A percentile compares a stretch with the other conserved stretches of the same genome.
Evolutionary conservation across 768 basidiomycete genomes (phyloP).

Genomic region (Lepiota subincarnata): DNA sequence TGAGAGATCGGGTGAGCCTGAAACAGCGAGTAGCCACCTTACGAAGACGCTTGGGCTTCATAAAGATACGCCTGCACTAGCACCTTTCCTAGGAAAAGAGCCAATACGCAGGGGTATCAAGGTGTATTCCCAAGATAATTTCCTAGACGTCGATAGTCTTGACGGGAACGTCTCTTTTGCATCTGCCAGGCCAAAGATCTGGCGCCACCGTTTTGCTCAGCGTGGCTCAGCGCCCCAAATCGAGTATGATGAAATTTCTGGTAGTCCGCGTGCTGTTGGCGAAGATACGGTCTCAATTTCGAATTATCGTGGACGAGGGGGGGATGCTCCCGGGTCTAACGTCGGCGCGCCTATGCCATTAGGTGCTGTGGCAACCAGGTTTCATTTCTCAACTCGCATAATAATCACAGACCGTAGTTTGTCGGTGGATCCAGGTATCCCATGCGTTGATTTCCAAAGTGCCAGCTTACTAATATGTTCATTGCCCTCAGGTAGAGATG

Average conservation of each 20-base stretch:
- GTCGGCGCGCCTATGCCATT: background rate
- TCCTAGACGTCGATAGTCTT: conserved; percentile 33
- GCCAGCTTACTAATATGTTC: background rate
- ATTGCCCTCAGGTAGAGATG: conserved; percentile 24
- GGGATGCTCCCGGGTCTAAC: too few relatives aligned
- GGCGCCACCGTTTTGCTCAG: conserved; percentile 36
- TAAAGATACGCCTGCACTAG: conserved; percentile 46
- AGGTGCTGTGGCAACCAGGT: conserved; percentile 29
- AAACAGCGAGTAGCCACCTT: conserved; percentile 21
- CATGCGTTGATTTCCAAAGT: background rate
- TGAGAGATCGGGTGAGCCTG: conserved; percentile 4
- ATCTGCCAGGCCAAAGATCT: conserved; percentile 10
- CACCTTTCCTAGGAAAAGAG: conserved; percentile 43
- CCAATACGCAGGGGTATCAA: conserved; percentile 38
- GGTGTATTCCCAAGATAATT: conserved; percentile 33
- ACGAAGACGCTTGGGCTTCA: conserved; percentile 45
- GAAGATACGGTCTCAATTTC: too few relatives aligned
- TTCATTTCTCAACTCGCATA: conserved; percentile 46
- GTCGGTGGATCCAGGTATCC: conserved; percentile 40
- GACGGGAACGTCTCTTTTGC: background rate
- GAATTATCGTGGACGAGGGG: too few relatives aligned
- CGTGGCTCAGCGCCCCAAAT: conserved; percentile 20
- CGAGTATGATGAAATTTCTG: background rate
- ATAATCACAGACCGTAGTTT: conserved; percentile 45
- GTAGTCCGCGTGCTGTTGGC: too few relatives aligned